A percentile compares a stretch with the other conserved stretches of the same genome.
phyloP scores from a whole-genome alignment of 2,329 filamentous ascomycete species.

The Fonsecaea nubica region DNA sequence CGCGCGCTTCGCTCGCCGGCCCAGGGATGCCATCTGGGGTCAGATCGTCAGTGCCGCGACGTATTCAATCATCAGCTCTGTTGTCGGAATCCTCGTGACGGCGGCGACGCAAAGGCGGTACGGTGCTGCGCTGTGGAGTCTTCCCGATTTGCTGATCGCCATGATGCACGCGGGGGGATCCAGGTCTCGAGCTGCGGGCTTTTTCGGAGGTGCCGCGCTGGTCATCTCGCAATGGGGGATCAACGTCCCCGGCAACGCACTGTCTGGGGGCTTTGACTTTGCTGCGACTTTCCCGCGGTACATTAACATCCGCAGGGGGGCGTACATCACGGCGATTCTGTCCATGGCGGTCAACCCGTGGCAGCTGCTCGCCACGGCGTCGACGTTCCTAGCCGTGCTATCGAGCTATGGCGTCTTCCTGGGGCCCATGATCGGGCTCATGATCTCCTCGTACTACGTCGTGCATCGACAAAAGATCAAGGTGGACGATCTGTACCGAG shows the following conservation, averaged over 20 bases:
- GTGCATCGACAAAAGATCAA: constrained; percentile 51
- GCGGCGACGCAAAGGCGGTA: constrained; percentile 46
- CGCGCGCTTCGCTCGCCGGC: constrained; percentile 51
- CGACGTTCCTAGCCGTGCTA: constrained; percentile 57
- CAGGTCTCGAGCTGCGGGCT: constrained; percentile 52
- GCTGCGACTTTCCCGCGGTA: constrained; percentile 60
- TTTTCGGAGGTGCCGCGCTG: constrained; percentile 56
- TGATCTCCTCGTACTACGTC: constrained; percentile 45
- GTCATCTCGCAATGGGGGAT: constrained; percentile 56
- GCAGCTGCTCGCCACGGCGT: constrained; percentile 57
- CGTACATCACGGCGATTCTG: constrained; percentile 55
- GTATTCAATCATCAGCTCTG: constrained; percentile 49
- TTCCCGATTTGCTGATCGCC: constrained; percentile 48
- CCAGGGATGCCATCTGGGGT: constrained; percentile 52
- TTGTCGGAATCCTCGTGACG: constrained; percentile 50
- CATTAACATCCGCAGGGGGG: constrained; percentile 63
- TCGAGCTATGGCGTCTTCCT: constrained; percentile 55
- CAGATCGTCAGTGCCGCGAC: constrained; percentile 48
- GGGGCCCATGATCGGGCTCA: constrained; percentile 48
- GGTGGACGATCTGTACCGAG: constrained; percentile 53
- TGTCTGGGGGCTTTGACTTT: constrained; percentile 63
- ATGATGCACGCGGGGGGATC: constrained; percentile 45
- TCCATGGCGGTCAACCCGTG: constrained; percentile 58
- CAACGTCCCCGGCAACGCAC: constrained; percentile 56
- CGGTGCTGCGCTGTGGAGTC: constrained; percentile 51